A percentile compares a stretch with the other conserved stretches of the same genome.
Evolutionary conservation across 331 rosid genomes (phyloP).

Genomic region (Phaseolus coccineus): DNA sequence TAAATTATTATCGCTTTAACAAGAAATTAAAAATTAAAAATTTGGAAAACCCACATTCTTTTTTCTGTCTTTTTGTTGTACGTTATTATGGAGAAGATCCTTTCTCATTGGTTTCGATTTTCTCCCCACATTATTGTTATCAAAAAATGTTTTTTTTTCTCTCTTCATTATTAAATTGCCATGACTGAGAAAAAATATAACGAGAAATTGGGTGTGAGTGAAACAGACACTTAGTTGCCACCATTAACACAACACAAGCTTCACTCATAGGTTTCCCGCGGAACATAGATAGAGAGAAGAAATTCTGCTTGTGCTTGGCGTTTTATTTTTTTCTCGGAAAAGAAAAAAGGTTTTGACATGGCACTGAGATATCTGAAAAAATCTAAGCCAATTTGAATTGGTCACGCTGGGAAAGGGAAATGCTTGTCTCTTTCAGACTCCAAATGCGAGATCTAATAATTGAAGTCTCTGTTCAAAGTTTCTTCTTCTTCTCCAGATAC

Average conservation of each 20-base stretch:
- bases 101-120: not conserved
- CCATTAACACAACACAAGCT: conserved; percentile 53
- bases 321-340: not conserved
- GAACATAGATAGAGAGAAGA: not conserved
- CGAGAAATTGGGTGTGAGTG: conserved; percentile 26
- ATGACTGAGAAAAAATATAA: not conserved
- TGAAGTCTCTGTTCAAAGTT: conserved; percentile 51
- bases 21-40: not conserved
- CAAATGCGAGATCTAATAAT: conserved; percentile 56
- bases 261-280: conserved; percentile 45
- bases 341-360: not conserved
- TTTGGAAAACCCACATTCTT: not conserved
- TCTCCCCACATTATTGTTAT: not conserved
- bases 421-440: conserved; percentile 53
- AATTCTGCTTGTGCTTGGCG: not conserved
- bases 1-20: not conserved
- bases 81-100: not conserved
- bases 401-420: conserved; percentile 17
- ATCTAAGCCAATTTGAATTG: conserved; percentile 38
- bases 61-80: not conserved
- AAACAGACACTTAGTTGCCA: conserved; percentile 30
- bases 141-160: not conserved
- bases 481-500: conserved; percentile 5
- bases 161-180: not conserved
- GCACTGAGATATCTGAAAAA: conserved; percentile 34